Conservation (phyloP, 495 filamentous ascomycete species). For the Sabuloglossum arenarium region DNA sequence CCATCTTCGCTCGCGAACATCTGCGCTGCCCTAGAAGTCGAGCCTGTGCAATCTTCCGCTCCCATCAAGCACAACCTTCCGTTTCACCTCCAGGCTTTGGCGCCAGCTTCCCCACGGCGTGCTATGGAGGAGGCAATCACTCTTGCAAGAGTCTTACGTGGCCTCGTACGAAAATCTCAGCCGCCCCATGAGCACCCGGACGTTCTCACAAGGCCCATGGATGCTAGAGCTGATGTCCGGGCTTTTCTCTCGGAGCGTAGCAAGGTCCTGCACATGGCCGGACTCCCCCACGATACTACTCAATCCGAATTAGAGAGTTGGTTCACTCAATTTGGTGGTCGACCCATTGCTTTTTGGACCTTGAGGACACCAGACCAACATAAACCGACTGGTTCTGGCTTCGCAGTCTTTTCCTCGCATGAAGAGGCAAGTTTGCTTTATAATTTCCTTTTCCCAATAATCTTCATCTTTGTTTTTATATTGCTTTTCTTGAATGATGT, state of each 20-base stretch:
- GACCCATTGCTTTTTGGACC: conserved; percentile 99
- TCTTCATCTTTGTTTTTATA: neutral
- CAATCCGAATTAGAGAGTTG: conserved; percentile 96
- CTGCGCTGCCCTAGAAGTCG: conserved; percentile 91
- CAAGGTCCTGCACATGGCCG: conserved; percentile 95
- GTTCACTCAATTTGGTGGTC: conserved; percentile 96
- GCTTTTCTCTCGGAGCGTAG: conserved; percentile 87
- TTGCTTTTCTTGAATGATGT: too few species aligned
- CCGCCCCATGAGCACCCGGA: conserved; percentile 83
- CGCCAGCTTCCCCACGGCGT: conserved; percentile 87
- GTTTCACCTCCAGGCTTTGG: conserved; percentile 90
- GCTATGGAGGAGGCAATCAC: conserved; percentile 97
- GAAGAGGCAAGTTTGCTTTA: conserved; percentile 61
- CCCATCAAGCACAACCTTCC: conserved; percentile 98
- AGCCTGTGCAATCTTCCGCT: conserved; percentile 86
- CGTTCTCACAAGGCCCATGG: conserved; percentile 83
- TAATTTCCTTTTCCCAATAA: conserved; percentile 1
- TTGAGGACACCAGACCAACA: conserved; percentile 93
- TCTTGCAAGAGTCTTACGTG: conserved; percentile 73
- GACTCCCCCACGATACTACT: conserved; percentile 90
- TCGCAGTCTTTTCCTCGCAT: conserved; percentile 95
- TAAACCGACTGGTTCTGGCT: conserved; percentile 93
- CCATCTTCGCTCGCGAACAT: conserved; percentile 91
- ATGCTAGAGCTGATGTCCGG: conserved; percentile 89
- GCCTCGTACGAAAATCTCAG: conserved; percentile 87